Conservation (phyloP, 345 rosid genomes). For the Murraya koenigii region DNA sequence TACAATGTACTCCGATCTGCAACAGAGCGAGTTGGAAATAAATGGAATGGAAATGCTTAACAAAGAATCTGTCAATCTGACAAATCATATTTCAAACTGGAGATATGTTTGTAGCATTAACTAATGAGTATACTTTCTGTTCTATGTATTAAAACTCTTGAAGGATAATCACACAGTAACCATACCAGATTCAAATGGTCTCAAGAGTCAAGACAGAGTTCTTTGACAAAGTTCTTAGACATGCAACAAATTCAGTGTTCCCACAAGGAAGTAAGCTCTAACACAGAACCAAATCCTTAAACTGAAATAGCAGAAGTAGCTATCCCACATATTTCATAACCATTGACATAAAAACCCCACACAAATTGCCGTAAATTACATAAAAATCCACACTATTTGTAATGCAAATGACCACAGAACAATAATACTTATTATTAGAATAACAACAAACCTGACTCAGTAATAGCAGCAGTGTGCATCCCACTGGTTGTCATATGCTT, state of each 20-base stretch:
- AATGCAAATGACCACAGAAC: neutral
- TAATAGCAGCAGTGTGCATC: constrained; percentile 78
- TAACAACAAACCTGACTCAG: constrained; percentile 57
- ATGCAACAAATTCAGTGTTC: neutral
- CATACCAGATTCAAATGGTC: neutral
- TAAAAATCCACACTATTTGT: neutral
- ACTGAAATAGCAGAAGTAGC: neutral
- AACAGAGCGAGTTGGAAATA: too few species aligned
- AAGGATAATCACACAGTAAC: neutral
- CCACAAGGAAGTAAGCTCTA: neutral
- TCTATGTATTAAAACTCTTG: neutral
- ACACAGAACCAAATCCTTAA: neutral
- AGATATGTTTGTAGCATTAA: neutral
- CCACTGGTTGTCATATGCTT: constrained; percentile 75
- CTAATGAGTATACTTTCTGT: neutral
- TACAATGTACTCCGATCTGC: neutral
- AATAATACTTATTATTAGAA: neutral
- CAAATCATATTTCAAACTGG: neutral
- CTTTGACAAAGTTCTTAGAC: neutral
- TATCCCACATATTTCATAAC: neutral
- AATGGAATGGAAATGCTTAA: neutral
- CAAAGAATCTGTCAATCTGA: neutral
- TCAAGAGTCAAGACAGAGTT: neutral
- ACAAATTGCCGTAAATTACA: neutral
- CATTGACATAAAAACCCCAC: too few species aligned